Conservation (phyloP, 1,284 basidiomycete species). For the Takashimella koratensis region DNA sequence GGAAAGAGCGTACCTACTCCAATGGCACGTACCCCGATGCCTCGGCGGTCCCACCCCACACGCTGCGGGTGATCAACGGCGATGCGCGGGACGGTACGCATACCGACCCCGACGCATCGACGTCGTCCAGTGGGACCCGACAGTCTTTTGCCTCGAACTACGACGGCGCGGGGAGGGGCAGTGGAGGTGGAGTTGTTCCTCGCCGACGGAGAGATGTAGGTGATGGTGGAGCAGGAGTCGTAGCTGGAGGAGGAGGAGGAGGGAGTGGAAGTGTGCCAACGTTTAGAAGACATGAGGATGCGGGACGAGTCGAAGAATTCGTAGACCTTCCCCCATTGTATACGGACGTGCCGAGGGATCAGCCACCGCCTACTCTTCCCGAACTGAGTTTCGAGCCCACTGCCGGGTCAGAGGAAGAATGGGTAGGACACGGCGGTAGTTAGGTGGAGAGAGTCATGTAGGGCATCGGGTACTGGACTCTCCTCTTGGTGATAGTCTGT, state of each 20-base stretch:
- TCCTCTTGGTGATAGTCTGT: no score
- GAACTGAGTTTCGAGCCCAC: no score
- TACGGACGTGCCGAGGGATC: slow-evolving; percentile 32
- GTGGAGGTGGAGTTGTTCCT: no score
- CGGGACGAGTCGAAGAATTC: slow-evolving; percentile 13
- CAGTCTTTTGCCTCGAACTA: no score
- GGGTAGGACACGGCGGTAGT: no score
- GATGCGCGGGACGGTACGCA: slow-evolving; percentile 16
- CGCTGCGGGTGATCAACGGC: slow-evolving; percentile 24
- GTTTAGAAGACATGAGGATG: neutral
- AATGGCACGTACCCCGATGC: neutral
- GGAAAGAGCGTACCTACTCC: slow-evolving; percentile 3
- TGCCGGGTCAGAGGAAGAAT: no score
- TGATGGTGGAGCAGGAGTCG: slow-evolving; percentile 1
- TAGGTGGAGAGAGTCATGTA: no score
- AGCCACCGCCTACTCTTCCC: neutral
- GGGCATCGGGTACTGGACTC: no score
- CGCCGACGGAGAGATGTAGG: slow-evolving; percentile 4
- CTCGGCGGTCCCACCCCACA: neutral
- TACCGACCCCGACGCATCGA: no score
- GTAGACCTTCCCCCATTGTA: slow-evolving; percentile 39
- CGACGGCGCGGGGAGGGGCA: no score
- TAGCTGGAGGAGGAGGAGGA: slow-evolving; percentile 4
- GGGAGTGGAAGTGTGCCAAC: slow-evolving; percentile 1
- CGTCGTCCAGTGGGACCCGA: no score